A percentile compares a stretch with the other conserved stretches of the same genome.
Conservation (phyloP, 2,329 filamentous ascomycete genomes). For the Thelonectria blattea region DNA sequence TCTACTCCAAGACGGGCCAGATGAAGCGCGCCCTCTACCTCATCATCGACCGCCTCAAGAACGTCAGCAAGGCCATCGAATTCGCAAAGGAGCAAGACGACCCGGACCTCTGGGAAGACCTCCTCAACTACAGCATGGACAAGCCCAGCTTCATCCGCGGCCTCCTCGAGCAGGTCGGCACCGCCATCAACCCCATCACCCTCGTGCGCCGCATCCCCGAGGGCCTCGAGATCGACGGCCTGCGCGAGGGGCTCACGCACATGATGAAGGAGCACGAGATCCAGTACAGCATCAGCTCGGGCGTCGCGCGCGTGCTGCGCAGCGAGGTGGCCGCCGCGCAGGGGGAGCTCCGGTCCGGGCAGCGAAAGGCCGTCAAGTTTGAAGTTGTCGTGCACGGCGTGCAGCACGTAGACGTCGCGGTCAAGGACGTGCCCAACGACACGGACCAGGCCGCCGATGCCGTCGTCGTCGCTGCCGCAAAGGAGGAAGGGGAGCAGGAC, state of each 20-base stretch:
- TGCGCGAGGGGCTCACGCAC: conserved; percentile 84
- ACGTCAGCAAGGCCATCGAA: conserved; percentile 89
- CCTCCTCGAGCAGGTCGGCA: conserved; percentile 91
- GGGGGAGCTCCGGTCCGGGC: conserved; percentile 77
- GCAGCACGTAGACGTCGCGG: conserved; percentile 52
- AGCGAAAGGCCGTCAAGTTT: conserved; percentile 88
- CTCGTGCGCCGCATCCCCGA: conserved; percentile 91
- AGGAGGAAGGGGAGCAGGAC: conserved; percentile 1
- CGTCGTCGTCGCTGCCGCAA: conserved; percentile 15
- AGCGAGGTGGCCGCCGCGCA: conserved; percentile 89
- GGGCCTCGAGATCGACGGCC: conserved; percentile 88
- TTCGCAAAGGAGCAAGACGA: conserved; percentile 96
- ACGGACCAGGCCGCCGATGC: conserved; percentile 32
- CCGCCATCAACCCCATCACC: conserved; percentile 88
- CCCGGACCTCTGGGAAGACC: conserved; percentile 90
- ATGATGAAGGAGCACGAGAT: conserved; percentile 97
- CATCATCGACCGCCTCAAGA: conserved; percentile 90
- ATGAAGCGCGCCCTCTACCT: conserved; percentile 90
- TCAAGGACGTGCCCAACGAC: conserved; percentile 47
- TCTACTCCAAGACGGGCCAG: conserved; percentile 94
- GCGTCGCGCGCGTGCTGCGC: conserved; percentile 83
- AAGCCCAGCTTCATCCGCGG: conserved; percentile 94
- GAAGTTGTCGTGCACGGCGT: conserved; percentile 64
- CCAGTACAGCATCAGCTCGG: conserved; percentile 88
- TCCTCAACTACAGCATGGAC: conserved; percentile 96